Percentiles rank a stretch among this genome's conserved stretches.
Conservation (phyloP, 2,329 filamentous ascomycete species). For the Eurotiales sp. region DNA sequence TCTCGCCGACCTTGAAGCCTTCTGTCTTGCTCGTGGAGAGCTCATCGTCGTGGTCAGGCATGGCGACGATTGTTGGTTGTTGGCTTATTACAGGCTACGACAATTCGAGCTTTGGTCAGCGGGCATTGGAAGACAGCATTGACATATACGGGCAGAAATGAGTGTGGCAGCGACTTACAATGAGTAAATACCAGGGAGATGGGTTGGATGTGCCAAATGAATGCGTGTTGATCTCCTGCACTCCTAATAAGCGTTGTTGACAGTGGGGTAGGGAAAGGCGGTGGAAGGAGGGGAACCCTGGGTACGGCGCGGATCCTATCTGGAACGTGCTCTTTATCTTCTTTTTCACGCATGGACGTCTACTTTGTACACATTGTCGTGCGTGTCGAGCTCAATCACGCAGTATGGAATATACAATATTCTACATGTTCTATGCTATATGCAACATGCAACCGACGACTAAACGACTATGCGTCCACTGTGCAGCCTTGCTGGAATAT, state of each 20-base stretch:
- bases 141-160: background rate
- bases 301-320: background rate
- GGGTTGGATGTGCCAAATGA: too few relatives aligned
- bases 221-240: slow-evolving; percentile 8
- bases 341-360: too few relatives aligned
- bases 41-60: slow-evolving; percentile 75
- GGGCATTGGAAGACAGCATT: too few relatives aligned
- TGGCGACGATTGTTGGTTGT: slow-evolving; percentile 43
- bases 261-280: slow-evolving; percentile 15
- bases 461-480: too few relatives aligned
- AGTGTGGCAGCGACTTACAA: too few relatives aligned
- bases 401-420: too few relatives aligned
- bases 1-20: slow-evolving; percentile 97
- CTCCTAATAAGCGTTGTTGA: slow-evolving; percentile 4
- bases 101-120: background rate
- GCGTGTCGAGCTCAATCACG: too few relatives aligned
- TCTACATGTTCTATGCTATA: too few relatives aligned
- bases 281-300: slow-evolving; percentile 10
- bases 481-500: too few relatives aligned
- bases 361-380: too few relatives aligned
- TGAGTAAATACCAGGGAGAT: too few relatives aligned
- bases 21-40: slow-evolving; percentile 81
- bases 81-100: background rate
- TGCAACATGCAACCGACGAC: too few relatives aligned
- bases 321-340: background rate